Conservation (phyloP, 495 filamentous ascomycete species). For the Tuber microsphaerosporum region DNA sequence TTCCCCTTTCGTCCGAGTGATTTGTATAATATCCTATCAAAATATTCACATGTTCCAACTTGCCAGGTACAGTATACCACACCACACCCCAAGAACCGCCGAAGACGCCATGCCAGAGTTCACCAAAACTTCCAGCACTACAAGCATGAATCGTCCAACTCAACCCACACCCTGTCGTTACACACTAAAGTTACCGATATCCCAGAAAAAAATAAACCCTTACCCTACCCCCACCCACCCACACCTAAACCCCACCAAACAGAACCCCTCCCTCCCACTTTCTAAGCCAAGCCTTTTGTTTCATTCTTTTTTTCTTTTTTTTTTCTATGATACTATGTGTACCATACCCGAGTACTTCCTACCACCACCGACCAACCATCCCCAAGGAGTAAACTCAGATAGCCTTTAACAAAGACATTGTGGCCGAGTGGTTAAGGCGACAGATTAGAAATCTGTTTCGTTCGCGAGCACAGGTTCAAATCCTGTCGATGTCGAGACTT, state of each 20-base stretch:
- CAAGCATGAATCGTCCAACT: not conserved
- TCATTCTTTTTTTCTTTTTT: not conserved
- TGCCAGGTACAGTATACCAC: not conserved
- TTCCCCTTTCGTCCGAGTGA: not conserved
- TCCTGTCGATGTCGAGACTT: constrained; percentile 33
- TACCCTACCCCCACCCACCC: too few relatives aligned
- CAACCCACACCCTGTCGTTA: not conserved
- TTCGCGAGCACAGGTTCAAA: constrained; percentile 40
- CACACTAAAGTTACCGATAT: too few relatives aligned
- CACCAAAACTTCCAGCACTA: not conserved
- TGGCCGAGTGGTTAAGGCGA: constrained; percentile 40
- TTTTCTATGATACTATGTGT: too few relatives aligned
- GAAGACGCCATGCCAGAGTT: too few relatives aligned
- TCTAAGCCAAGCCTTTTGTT: not conserved
- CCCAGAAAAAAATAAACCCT: too few relatives aligned
- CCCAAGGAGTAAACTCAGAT: not conserved
- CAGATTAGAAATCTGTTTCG: constrained; percentile 40
- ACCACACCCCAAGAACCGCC: not conserved
- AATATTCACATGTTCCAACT: not conserved
- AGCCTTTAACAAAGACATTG: constrained; percentile 19
- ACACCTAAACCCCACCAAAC: not conserved
- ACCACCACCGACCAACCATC: not conserved
- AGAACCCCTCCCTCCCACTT: not conserved
- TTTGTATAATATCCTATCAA: not conserved
- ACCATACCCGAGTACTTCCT: not conserved